Evolutionary conservation across 345 rosid genomes (phyloP), one percentile per base, ranked within the genome.

Genomic region (Lenwebbia sp.): DNA sequence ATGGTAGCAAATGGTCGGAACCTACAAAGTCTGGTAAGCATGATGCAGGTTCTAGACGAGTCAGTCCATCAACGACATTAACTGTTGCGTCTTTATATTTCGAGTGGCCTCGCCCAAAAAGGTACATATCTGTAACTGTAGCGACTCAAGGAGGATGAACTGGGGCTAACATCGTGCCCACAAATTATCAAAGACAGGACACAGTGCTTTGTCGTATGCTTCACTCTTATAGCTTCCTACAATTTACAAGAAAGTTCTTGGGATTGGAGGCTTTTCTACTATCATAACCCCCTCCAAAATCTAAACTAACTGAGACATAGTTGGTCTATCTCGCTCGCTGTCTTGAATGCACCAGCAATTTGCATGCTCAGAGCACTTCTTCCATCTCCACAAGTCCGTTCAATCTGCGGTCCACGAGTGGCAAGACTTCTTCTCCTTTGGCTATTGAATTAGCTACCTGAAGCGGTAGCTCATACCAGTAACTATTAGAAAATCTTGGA

Each of bases 301-400:
- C 54, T 57, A 74, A 22, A 44, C 56, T 30, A 85, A 76, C 44
- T 54, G 44, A n/a, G 62, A 50, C 3, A n/a, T 51, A 12, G 37
- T 57, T 22, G 86, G 86, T 47, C 83, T 85, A 28, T 85, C 83
- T 58, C 33, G 51, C 49, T 85, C 86, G 25, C 74, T 65, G 23
- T 85, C 86, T 56, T 85, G 87, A 14, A 82, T 85, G 41, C 87
- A 78, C 84, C 87, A 78, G 57, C 87, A 81, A 37, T 57, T 55
- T 81, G 55, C 84, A 85, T 13, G 83, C 84, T n/a, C 75, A 78
- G 22, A 25, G 5, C 25, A 85, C 21, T 60, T 85, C 53, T 57
- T 37, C 84, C 44, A 14, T 26, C 40, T 85, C 75, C 6, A 83
- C 87, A 6, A 13, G 13, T 44, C 84, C 74, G 5, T 54, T 44